Evolutionary conservation across 345 rosid genomes (phyloP).

Genomic region (Populus simonii): DNA sequence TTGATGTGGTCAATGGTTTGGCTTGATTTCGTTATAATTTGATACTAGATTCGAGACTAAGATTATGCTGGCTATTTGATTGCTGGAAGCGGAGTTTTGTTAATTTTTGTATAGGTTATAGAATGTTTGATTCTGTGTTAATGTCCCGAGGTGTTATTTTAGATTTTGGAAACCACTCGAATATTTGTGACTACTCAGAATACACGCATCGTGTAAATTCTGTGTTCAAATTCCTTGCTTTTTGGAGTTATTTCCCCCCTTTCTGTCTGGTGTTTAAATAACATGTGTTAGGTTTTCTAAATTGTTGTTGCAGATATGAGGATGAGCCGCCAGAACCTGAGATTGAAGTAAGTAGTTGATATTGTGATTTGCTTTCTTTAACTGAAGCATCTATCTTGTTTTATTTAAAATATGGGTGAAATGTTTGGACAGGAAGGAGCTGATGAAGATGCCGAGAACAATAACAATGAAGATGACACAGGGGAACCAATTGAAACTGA

Average conservation of each 20-base stretch:
- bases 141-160: not conserved
- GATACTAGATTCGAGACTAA: not conserved
- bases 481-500: conserved; percentile 67
- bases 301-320: conserved; percentile 47
- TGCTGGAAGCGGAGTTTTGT: not conserved
- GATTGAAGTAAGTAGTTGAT: conserved; percentile 50
- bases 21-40: not conserved
- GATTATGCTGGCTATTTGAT: not conserved
- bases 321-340: conserved; percentile 92
- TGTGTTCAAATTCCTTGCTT: not conserved
- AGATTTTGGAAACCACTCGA: not conserved
- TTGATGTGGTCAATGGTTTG: not conserved
- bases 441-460: conserved; percentile 59
- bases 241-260: not conserved
- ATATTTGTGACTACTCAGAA: not conserved
- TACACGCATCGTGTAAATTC: no score
- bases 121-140: not conserved
- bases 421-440: conserved; percentile 62
- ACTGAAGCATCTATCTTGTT: not conserved
- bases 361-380: not conserved
- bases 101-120: not conserved
- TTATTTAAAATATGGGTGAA: conserved; percentile 3
- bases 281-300: not conserved
- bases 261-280: not conserved
- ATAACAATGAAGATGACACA: conserved; percentile 49